These are phyloP conservation scores for Podila minutissima DNA, from an alignment of 192 early-diverging fungal species.

Conservation along the genomic window DNA sequence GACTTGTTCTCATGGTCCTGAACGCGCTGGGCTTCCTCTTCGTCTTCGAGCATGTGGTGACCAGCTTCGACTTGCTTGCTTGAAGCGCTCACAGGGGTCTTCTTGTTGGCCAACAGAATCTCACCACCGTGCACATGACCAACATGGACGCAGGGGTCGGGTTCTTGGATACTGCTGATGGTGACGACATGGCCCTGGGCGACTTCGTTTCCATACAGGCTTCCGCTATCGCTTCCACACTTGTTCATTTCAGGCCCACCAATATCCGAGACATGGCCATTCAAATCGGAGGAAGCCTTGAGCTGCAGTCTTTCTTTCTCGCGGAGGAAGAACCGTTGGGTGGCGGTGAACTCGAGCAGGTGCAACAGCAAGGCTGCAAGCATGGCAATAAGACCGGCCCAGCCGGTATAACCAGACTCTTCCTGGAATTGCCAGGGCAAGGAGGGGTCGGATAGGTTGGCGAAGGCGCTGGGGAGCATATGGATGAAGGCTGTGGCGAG, in stretches of 20 bases:
- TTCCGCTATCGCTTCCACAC: neutral
- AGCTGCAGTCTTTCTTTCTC: conserved; percentile 2
- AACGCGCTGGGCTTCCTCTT: neutral
- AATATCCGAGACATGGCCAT: neutral
- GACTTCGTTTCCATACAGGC: conserved; percentile 9
- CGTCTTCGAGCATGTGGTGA: conserved; percentile 4
- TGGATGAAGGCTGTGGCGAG: conserved; percentile 81
- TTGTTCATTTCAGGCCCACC: too few species aligned
- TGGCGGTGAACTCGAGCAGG: conserved; percentile 66
- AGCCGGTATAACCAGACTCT: conserved; percentile 56
- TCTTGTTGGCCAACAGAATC: conserved; percentile 34
- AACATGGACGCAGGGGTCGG: conserved; percentile 23
- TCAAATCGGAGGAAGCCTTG: neutral
- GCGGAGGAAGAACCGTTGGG: conserved; percentile 31
- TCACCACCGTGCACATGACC: conserved; percentile 44
- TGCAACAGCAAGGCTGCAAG: conserved; percentile 73
- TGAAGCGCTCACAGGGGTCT: conserved; percentile 11
- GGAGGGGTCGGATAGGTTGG: conserved; percentile 57
- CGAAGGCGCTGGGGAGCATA: conserved; percentile 69
- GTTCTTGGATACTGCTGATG: neutral
- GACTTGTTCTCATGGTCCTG: conserved; percentile 39
- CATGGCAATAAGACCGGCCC: conserved; percentile 74
- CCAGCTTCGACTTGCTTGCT: neutral
- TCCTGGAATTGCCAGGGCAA: conserved; percentile 57
- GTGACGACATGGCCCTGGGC: neutral